These are phyloP conservation scores for Hypoxylon sp. DNA, from an alignment of 2,329 filamentous ascomycete species.

Conservation along the genomic window DNA sequence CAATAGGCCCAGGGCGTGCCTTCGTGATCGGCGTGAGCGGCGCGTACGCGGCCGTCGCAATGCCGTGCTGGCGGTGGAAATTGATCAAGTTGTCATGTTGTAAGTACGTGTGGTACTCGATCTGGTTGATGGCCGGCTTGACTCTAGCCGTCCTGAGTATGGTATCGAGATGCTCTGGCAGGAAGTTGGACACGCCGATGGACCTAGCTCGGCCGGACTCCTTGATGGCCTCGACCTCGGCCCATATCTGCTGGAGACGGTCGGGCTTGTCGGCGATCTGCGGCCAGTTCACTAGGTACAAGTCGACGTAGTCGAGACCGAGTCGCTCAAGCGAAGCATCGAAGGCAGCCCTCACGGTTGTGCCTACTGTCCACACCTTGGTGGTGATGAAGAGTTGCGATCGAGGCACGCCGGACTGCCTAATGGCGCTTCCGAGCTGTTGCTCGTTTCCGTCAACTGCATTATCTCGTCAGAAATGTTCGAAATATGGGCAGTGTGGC, in stretches of 20 bases:
- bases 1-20: slow-evolving; percentile 66
- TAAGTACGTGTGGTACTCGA: slow-evolving; percentile 83
- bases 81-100: slow-evolving; percentile 72
- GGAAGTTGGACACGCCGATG: slow-evolving; percentile 85
- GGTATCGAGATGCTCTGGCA: slow-evolving; percentile 66
- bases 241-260: slow-evolving; percentile 71
- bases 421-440: slow-evolving; percentile 79
- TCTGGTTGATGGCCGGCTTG: slow-evolving; percentile 80
- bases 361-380: slow-evolving; percentile 62
- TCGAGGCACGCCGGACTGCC: slow-evolving; percentile 72
- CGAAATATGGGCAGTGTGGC: neutral
- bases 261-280: slow-evolving; percentile 63
- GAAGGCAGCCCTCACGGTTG: slow-evolving; percentile 65
- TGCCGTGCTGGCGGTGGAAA: slow-evolving; percentile 69
- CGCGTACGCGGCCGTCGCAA: slow-evolving; percentile 68
- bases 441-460: slow-evolving; percentile 73
- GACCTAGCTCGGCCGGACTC: slow-evolving; percentile 74
- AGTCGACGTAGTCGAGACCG: slow-evolving; percentile 77
- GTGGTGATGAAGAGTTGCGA: slow-evolving; percentile 77
- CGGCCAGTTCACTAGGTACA: slow-evolving; percentile 75
- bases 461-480: slow-evolving; percentile 24
- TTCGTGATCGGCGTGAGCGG: slow-evolving; percentile 63
- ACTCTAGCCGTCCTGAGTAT: slow-evolving; percentile 71
- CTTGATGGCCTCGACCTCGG: slow-evolving; percentile 74
- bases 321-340: slow-evolving; percentile 73